Conservation (phyloP, 2,329 filamentous ascomycete species). For the Ilyonectria sp. region DNA sequence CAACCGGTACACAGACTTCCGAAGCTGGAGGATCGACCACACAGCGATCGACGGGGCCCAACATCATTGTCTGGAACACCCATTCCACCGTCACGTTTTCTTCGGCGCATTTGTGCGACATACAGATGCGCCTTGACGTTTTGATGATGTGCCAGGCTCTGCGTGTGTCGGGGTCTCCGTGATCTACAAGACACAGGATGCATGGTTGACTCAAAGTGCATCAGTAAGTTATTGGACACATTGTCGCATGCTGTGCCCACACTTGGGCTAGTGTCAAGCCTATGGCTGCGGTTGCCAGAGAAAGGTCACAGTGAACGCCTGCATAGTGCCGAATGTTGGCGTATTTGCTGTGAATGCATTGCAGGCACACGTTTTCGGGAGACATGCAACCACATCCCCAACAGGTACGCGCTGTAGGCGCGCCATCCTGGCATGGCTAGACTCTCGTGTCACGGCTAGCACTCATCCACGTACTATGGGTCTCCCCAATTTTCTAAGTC, state of each 20-base stretch:
- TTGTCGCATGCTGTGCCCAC: not conserved
- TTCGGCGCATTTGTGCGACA: constrained; percentile 17
- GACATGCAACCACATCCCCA: too few relatives aligned
- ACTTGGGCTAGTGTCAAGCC: not conserved
- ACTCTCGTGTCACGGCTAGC: not conserved
- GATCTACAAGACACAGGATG: constrained; percentile 20
- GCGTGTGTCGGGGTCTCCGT: constrained; percentile 17
- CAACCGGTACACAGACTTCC: not conserved
- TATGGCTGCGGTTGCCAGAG: not conserved
- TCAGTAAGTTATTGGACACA: constrained; percentile 12
- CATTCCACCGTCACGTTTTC: constrained; percentile 12
- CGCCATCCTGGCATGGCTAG: not conserved
- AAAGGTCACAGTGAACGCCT: not conserved
- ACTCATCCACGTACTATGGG: not conserved
- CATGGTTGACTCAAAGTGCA: constrained; percentile 13
- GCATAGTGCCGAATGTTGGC: not conserved
- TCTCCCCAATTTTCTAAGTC: constrained; percentile 3
- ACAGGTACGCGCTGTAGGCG: constrained; percentile 1
- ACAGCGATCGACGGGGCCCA: constrained; percentile 14
- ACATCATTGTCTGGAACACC: constrained; percentile 16
- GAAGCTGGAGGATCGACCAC: constrained; percentile 15
- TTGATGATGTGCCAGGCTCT: constrained; percentile 5
- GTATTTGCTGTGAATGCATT: not conserved
- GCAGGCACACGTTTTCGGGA: not conserved
- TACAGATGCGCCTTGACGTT: not conserved